Base-by-base conservation (phyloP, 331 rosid species). In the Phaseolus coccineus region DNA sequence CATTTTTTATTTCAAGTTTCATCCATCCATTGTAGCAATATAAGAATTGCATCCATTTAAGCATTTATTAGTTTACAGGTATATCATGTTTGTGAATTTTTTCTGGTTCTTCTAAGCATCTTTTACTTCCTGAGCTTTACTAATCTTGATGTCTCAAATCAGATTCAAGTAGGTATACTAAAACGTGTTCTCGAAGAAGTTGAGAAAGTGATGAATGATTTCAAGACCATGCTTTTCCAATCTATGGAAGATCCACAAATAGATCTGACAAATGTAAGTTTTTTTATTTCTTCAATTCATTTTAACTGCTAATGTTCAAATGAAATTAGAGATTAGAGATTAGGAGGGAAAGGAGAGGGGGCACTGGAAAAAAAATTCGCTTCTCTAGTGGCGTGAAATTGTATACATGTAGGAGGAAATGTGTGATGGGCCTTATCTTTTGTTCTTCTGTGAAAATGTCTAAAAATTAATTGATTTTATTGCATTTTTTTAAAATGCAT, bases 111-210 rank as follows among this genome's bases (percentile, higher is more conserved):
- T 72, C 66, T 53, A 66, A 76, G 8, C 6, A 74, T 53, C 77
- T 44, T 59, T 79, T 53, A 79, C 65, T 50, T 55, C 27, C 27
- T 67, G 42, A 81, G 59, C 64, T 42, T 69, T 64, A 63, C 56
- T 56, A 44, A 84, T 74, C 74, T 42, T 79, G 6, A 55, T 70
- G 33, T 73, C 64, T 77, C 75, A 27, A 50, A 78, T 82, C 84
- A 64, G 84, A 88, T 86, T 82, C 91, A 96, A 90, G 98, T 93
- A 67, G 98, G 99, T 80, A 90, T 96, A 85, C 87, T 96, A 19
- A 96, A 96, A 84, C 93, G 93, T 58, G 99, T 96, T 69, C 97
- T 93, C 15, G 99, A 96, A 85, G 99, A 96, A 89, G 98, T 96
- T 83, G 99, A 96, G 78, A 96, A 93, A 81, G 97, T 93, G 86